A percentile compares a stretch with the other conserved stretches of the same genome.
These are phyloP conservation scores for Sicyos edulis DNA, from an alignment of 306 rosid species.

Conservation along the genomic window DNA sequence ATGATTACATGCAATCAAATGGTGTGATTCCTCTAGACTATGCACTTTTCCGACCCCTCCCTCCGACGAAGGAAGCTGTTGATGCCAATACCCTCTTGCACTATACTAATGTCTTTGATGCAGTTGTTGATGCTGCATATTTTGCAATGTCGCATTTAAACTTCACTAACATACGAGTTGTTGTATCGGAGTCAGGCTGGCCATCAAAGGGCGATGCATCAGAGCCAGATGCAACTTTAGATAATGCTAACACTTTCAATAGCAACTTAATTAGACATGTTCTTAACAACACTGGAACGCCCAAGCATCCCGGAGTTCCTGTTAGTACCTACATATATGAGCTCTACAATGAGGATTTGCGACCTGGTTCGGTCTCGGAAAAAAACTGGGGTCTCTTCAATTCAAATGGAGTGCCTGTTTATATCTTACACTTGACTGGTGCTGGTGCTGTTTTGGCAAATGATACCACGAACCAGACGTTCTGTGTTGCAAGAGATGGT, in stretches of 20 bases:
- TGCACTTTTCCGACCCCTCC: constrained; percentile 87
- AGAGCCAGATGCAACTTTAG: constrained; percentile 69
- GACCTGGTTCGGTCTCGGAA: constrained; percentile 72
- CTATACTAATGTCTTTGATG: constrained; percentile 91
- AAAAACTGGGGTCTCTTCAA: constrained; percentile 87
- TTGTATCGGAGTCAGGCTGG: constrained; percentile 92
- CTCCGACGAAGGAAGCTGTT: constrained; percentile 90
- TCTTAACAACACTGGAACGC: constrained; percentile 83
- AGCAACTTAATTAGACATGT: constrained; percentile 88
- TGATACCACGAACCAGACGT: constrained; percentile 86
- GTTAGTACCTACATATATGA: constrained; percentile 88
- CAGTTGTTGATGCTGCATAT: constrained; percentile 86
- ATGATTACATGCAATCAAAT: constrained; percentile 75
- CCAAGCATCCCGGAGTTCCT: constrained; percentile 79
- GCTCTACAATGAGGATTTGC: constrained; percentile 83
- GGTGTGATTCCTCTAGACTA: constrained; percentile 88
- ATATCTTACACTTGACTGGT: constrained; percentile 70
- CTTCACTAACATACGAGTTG: constrained; percentile 63
- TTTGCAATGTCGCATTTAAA: constrained; percentile 83
- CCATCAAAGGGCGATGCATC: constrained; percentile 79
- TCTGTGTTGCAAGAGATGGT: constrained; percentile 71
- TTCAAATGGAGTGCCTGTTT: constrained; percentile 62
- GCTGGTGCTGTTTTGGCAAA: constrained; percentile 76
- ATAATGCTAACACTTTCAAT: constrained; percentile 85
- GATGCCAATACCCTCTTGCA: constrained; percentile 86